Conservation (phyloP, 345 rosid species). For the Dovyalis caffra region DNA sequence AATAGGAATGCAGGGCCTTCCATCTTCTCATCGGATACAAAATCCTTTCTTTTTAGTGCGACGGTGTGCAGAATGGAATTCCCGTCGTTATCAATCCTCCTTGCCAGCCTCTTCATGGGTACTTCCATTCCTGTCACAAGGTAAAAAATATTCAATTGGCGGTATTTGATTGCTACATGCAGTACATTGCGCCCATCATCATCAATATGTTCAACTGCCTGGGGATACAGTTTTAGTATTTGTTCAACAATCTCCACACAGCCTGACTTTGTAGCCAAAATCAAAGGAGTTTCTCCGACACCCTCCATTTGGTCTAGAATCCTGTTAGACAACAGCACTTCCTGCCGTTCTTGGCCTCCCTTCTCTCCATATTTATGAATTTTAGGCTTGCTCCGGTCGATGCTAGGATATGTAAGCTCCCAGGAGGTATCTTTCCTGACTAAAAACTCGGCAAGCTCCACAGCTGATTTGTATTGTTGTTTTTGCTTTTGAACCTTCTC, state of each 20-base stretch:
- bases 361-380: neutral
- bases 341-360: neutral
- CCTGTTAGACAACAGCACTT: neutral
- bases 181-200: conserved; percentile 22
- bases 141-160: conserved; percentile 13
- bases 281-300: conserved; percentile 5
- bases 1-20: conserved; percentile 11
- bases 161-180: conserved; percentile 22
- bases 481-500: neutral
- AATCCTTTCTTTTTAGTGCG: neutral
- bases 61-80: conserved; percentile 3
- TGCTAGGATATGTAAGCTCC: neutral
- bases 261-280: conserved; percentile 20
- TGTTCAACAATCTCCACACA: conserved; percentile 4
- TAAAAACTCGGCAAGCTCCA: conserved; percentile 6
- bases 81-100: neutral
- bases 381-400: neutral
- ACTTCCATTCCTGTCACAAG: conserved; percentile 5
- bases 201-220: conserved; percentile 19
- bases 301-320: neutral
- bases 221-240: conserved; percentile 8
- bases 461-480: neutral
- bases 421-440: conserved; percentile 5
- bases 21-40: conserved; percentile 13
- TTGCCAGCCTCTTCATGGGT: neutral